Evolutionary conservation across 2,329 filamentous ascomycete species (phyloP), one percentile per base, ranked within the genome.

Genomic region (Lasiodiplodia gonubiensis): DNA sequence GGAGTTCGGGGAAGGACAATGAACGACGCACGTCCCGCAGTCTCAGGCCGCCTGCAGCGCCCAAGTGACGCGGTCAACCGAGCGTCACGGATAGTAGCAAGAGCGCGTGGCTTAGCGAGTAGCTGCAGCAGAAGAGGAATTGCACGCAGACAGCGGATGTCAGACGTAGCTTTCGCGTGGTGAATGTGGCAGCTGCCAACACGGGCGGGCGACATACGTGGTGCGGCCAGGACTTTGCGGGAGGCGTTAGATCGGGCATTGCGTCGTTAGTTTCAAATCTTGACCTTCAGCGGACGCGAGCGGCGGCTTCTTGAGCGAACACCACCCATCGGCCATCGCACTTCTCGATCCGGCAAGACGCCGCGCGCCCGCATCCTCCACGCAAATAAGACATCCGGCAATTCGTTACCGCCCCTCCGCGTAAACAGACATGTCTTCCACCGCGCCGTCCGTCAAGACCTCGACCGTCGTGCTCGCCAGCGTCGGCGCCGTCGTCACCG

Each of bases 401-500:
- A 21, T n/a, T 27, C n/a, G 14, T 33, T 33, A 48, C 10, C 25
- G 18, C 25, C 25, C 23, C 18, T 25, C 11, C 55, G 27, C 33
- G 14, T 18, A 39, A 30, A 35, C 25, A 67, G 57, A 59, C 70
- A 75, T 68, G 71, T 76, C 76, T 69, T 73, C 73, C 48, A 67
- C 69, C 69, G 64, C 71, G 64, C 77, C 77, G 72, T 81, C 75
- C 67, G 81, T 87, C 78, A 84, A 83, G 75, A 84, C 86, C 64
- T 85, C 86, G 51, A 87, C 86, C 70, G 80, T 89, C 75, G 81
- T 86, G 71, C 81, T 85, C 76, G 83, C 86, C 74, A 84, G 85
- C 69, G 83, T 84, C 72, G 87, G 86, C 80, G 86, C 86, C 64
- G 76, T 87, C 72, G 77, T 88, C 70, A 85, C 87, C 51, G 86